Percentiles rank a stretch among this genome's conserved stretches.
phyloP scores from a whole-genome alignment of 2,329 filamentous ascomycete genomes.

The Capronia americana region DNA sequence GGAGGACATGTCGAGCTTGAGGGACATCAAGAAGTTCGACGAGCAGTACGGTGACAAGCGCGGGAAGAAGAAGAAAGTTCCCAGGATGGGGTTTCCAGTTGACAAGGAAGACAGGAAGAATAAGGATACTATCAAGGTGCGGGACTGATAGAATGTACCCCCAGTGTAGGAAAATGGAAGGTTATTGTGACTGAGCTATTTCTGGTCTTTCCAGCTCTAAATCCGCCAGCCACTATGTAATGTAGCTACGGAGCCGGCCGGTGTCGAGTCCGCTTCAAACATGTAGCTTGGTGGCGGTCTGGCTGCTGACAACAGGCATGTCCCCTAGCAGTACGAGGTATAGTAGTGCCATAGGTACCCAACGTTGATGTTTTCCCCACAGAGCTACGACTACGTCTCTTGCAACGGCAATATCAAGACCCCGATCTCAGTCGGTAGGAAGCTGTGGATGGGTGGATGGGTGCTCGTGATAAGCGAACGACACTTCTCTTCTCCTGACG shows the following conservation, averaged over 20 bases:
- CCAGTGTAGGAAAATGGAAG: background rate
- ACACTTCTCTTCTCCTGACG: background rate
- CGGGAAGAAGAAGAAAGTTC: slow-evolving; percentile 66
- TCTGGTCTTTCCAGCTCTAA: background rate
- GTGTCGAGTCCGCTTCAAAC: background rate
- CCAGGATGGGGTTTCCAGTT: slow-evolving; percentile 58
- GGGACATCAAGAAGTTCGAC: slow-evolving; percentile 91
- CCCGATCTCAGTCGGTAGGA: too few species aligned
- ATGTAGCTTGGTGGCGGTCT: background rate
- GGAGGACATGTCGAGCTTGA: slow-evolving; percentile 88
- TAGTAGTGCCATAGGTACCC: too few species aligned
- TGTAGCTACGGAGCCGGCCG: background rate
- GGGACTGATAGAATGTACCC: slow-evolving; percentile 39
- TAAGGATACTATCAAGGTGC: slow-evolving; percentile 51
- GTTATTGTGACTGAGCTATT: background rate
- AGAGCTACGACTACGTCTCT: too few species aligned
- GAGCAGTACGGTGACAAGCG: slow-evolving; percentile 89
- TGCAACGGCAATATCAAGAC: too few species aligned
- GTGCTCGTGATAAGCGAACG: background rate
- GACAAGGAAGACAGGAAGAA: slow-evolving; percentile 44
- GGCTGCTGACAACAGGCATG: background rate
- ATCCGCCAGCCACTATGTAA: background rate
- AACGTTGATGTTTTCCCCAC: too few species aligned
- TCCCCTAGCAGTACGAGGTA: too few species aligned
- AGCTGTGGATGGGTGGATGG: background rate